A percentile compares a stretch with the other conserved stretches of the same genome.
Evolutionary conservation across 306 rosid genomes (phyloP).

Genomic region (Biancaea sappan): DNA sequence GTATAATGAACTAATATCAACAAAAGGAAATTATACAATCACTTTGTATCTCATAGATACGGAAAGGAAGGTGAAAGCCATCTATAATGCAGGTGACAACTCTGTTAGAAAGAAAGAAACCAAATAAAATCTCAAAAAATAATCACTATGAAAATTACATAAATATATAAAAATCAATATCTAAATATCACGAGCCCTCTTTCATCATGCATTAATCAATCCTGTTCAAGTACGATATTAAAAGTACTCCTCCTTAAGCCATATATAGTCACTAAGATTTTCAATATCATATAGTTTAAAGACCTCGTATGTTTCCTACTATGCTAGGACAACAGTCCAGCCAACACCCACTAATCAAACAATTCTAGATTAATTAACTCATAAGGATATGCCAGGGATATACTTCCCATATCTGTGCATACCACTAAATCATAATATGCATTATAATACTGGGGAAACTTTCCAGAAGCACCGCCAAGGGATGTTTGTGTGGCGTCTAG

Average conservation of each 20-base stretch:
- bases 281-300: neutral
- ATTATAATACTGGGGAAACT: constrained; percentile 84
- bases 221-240: neutral
- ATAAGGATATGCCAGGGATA: constrained; percentile 4
- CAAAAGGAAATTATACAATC: neutral
- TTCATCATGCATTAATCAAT: neutral
- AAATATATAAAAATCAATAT: neutral
- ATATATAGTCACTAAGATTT: neutral
- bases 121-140: neutral
- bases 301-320: constrained; percentile 12
- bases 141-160: neutral
- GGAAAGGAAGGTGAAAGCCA: constrained; percentile 3
- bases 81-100: constrained; percentile 17
- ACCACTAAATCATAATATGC: constrained; percentile 96
- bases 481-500: constrained; percentile 97
- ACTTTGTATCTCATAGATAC: constrained; percentile 25
- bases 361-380: constrained; percentile 12
- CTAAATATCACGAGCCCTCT: neutral
- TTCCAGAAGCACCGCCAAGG: constrained; percentile 96
- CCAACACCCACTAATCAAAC: constrained; percentile 17
- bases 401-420: constrained; percentile 39
- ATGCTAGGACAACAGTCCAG: constrained; percentile 1
- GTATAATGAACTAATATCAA: neutral
- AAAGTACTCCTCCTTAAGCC: neutral
- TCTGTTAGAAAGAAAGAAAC: neutral